Evolutionary conservation across 2,329 filamentous ascomycete genomes (phyloP), one percentile per base, ranked within the genome.

Genomic region (Balansia obtecta): DNA sequence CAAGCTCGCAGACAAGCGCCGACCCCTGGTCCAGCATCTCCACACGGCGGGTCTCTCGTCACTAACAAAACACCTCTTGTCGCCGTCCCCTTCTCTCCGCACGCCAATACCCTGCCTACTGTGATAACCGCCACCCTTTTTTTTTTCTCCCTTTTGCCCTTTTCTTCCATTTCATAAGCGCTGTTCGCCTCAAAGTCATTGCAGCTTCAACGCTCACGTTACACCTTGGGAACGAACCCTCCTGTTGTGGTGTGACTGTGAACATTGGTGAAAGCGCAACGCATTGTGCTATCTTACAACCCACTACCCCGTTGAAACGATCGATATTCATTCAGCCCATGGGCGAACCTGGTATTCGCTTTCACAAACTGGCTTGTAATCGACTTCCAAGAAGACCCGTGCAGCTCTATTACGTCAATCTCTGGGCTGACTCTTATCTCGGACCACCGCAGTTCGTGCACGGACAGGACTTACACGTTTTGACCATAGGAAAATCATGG

Each of bases 221-320:
- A 52, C 54, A 55, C 53, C 41, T 54, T 51, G 56, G 58, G 54
- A 57, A 60, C 58, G 57, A 64, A 60, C 64, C 61, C 62, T 60
- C 62, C 58, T 57, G 55, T 55, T 47, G 38, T 47, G 48, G 52
- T 48, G 41, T 42, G 41, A 45, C 42, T 46, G 46, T 47, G 13
- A 39, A 18, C 15, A 33, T 22, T 20, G 22, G 47, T 15, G 12
- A 15, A 34, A 39, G n/a, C 33, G 44, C 47, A 27, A 50, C 44
- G 15, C 39, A 47, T 45, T 18, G 32, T 38, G 32, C 8, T 40
- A 12, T 16, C 15, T 18, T 18, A 40, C 30, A 20, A 30, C 51
- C 39, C 39, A 38, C 22, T 33, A 27, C n/a, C 44, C 40, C 32
- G 22, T 15, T 18, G 15, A 40, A 12, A n/a, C 22, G 11, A 48